A percentile compares a stretch with the other conserved stretches of the same genome.
Conservation (phyloP, 495 filamentous ascomycete species). For the Melanomma pulvis-pyrius region DNA sequence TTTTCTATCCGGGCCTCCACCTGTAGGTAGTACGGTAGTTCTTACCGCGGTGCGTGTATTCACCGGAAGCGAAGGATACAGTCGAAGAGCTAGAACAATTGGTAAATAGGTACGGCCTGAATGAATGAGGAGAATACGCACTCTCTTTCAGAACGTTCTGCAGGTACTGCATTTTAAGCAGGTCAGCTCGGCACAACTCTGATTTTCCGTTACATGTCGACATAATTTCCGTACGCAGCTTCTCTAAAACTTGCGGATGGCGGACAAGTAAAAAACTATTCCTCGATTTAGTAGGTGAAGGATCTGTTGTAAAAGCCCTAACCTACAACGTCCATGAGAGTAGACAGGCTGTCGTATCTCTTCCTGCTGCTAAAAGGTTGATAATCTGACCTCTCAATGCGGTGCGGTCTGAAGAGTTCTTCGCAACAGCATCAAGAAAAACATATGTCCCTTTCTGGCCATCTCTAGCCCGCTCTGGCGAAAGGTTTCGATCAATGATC, state of each 20-base stretch:
- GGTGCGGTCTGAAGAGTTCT: conserved; percentile 36
- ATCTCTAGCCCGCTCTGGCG: conserved; percentile 29
- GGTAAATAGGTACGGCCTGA: background rate
- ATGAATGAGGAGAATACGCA: background rate
- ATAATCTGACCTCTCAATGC: conserved; percentile 46
- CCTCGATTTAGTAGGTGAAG: conserved; percentile 51
- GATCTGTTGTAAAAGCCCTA: background rate
- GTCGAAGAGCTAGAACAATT: conserved; percentile 18
- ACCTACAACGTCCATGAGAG: conserved; percentile 20
- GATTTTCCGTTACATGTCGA: conserved; percentile 31
- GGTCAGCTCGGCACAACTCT: conserved; percentile 44
- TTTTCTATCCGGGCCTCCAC: conserved; percentile 54
- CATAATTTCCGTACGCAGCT: conserved; percentile 29
- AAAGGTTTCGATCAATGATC: conserved; percentile 36
- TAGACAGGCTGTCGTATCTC: conserved; percentile 60
- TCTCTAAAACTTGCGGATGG: conserved; percentile 26
- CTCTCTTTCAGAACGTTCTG: conserved; percentile 26
- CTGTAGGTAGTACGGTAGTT: conserved; percentile 54
- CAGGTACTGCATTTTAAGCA: conserved; percentile 47
- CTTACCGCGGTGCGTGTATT: conserved; percentile 13
- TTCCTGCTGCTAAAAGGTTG: conserved; percentile 55
- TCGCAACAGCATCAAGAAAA: conserved; percentile 31
- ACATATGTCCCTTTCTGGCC: conserved; percentile 25
- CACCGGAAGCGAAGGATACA: conserved; percentile 23
- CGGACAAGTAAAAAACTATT: conserved; percentile 61